These are phyloP conservation scores for Przewalskia tangutica DNA, from an alignment of 257 asterid species.

Conservation along the genomic window DNA sequence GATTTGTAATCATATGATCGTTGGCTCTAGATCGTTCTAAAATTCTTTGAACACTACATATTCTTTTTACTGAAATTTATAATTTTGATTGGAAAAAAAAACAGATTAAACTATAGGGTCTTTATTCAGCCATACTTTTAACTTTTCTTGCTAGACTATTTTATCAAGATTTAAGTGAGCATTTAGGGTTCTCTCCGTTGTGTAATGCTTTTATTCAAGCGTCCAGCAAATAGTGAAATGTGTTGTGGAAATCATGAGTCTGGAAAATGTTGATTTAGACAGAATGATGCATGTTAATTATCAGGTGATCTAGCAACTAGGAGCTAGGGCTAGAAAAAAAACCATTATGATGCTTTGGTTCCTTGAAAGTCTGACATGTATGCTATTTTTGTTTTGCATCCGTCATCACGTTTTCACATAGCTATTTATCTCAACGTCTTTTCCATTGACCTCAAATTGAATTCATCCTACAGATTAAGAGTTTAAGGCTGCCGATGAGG, in stretches of 20 bases:
- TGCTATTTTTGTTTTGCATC: neutral
- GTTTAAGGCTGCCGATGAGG: slow-evolving; percentile 71
- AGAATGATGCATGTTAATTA: neutral
- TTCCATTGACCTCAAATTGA: neutral
- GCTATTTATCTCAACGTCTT: neutral
- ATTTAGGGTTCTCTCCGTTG: neutral
- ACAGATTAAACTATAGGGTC: neutral
- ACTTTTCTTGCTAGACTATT: neutral
- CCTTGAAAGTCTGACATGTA: neutral
- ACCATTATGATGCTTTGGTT: neutral
- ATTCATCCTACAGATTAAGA: slow-evolving; percentile 53
- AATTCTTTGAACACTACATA: neutral
- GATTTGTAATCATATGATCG: neutral
- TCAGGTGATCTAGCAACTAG: neutral
- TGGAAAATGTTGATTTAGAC: neutral
- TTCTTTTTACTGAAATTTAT: neutral
- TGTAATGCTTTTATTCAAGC: neutral
- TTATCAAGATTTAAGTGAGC: neutral
- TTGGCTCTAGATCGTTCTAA: neutral
- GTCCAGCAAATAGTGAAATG: neutral
- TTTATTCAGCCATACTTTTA: neutral
- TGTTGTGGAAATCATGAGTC: neutral
- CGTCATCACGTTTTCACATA: neutral
- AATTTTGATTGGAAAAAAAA: neutral
- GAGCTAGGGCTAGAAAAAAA: neutral